A percentile compares a stretch with the other conserved stretches of the same genome.
Conservation (phyloP, 164 flowering plant genomes). For the Dillenia turbinata region DNA sequence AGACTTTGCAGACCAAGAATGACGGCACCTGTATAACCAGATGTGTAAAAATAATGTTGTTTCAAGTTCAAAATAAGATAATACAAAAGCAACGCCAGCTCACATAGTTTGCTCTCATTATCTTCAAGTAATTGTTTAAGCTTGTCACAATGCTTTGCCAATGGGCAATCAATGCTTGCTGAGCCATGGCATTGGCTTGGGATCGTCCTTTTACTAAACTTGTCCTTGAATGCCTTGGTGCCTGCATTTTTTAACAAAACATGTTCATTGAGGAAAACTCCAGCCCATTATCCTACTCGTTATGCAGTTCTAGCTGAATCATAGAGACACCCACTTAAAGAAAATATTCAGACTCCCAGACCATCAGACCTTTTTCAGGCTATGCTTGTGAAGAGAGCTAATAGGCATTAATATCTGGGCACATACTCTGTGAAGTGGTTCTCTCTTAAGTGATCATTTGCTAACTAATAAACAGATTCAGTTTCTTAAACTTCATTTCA, state of each 20-base stretch:
- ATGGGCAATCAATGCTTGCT: constrained; percentile 92
- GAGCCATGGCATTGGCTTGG: constrained; percentile 92
- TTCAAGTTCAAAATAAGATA: constrained; percentile 1
- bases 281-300: too few relatives aligned
- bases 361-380: too few relatives aligned
- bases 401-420: too few relatives aligned
- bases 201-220: constrained; percentile 90
- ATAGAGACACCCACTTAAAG: too few relatives aligned
- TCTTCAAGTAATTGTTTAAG: constrained; percentile 60
- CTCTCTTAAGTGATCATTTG: too few relatives aligned
- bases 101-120: constrained; percentile 81
- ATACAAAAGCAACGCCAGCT: constrained; percentile 15
- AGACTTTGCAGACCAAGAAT: constrained; percentile 79
- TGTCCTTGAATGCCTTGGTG: constrained; percentile 87
- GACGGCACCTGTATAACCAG: constrained; percentile 67
- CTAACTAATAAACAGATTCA: too few relatives aligned
- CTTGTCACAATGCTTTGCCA: constrained; percentile 98
- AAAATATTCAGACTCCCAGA: too few relatives aligned
- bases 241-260: constrained; percentile 41
- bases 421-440: too few relatives aligned
- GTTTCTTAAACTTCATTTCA: too few relatives aligned
- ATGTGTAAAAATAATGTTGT: constrained; percentile 4
- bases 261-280: too few relatives aligned
- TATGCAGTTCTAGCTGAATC: too few relatives aligned
- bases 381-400: too few relatives aligned